phyloP scores from a whole-genome alignment of 176 grass and related monocot genomes.

The Luzula sylvatica region DNA sequence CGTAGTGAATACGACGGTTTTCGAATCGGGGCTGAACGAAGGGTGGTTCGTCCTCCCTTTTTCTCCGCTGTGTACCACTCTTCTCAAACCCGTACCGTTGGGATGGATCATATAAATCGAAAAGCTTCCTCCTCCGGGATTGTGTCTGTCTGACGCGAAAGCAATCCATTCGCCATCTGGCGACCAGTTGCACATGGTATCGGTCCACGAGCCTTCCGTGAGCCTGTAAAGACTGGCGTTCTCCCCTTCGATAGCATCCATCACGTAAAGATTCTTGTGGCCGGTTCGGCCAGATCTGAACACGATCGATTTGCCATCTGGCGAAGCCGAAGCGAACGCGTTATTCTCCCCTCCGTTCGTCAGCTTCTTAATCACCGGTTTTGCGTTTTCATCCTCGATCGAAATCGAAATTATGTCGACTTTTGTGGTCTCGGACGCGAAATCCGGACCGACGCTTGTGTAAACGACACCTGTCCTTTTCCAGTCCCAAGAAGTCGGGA shows the following conservation, averaged over 20 bases:
- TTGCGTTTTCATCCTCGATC: conserved; percentile 10
- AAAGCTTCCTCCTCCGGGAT: conserved; percentile 59
- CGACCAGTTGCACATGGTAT: conserved; percentile 98
- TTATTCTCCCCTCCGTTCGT: conserved; percentile 51
- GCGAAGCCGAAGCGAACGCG: conserved; percentile 78
- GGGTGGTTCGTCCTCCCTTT: conserved; percentile 77
- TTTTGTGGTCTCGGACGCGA: conserved; percentile 46
- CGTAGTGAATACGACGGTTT: conserved; percentile 66
- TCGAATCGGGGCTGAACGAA: conserved; percentile 70
- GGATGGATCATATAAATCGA: conserved; percentile 79
- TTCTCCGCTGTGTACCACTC: conserved; percentile 55
- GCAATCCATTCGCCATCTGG: conserved; percentile 92
- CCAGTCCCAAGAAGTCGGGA: conserved; percentile 81
- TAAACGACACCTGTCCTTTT: conserved; percentile 72
- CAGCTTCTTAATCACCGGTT: conserved; percentile 49
- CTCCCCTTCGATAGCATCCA: conserved; percentile 64
- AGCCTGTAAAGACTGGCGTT: conserved; percentile 40
- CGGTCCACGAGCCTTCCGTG: conserved; percentile 61
- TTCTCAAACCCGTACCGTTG: conserved; percentile 58
- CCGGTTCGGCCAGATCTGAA: conserved; percentile 71
- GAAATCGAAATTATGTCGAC: conserved; percentile 71
- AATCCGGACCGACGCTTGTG: conserved; percentile 53
- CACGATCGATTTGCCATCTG: conserved; percentile 82
- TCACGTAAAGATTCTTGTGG: conserved; percentile 87
- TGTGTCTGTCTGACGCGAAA: conserved; percentile 67